Conservation (phyloP, 306 rosid species). For the Vicia villosa region DNA sequence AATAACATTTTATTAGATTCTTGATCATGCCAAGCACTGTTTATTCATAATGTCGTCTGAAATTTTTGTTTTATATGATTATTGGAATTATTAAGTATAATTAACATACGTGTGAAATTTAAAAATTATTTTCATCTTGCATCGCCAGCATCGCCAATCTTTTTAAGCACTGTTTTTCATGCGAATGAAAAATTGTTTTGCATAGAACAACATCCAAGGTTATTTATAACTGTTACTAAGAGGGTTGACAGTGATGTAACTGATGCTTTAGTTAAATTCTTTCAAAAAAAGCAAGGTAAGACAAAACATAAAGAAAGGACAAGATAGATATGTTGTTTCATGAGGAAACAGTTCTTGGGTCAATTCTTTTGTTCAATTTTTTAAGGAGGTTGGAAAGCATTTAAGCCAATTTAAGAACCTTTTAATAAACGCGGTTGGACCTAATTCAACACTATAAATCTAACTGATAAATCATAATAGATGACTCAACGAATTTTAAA, state of each 20-base stretch:
- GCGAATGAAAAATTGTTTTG: not conserved
- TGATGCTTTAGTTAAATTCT: constrained; percentile 33
- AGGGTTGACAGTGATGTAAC: constrained; percentile 29
- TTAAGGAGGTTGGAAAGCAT: constrained; percentile 18
- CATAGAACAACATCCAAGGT: not conserved
- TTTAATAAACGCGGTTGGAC: no score
- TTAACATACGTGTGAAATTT: constrained; percentile 41
- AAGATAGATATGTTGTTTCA: constrained; percentile 2
- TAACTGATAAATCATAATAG: no score
- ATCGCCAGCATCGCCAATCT: not conserved
- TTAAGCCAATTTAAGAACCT: no score
- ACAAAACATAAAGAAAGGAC: not conserved
- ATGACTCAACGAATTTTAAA: no score
- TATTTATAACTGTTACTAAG: constrained; percentile 27
- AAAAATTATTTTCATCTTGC: constrained; percentile 5
- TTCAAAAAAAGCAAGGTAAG: constrained; percentile 19
- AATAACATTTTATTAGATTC: constrained; percentile 62
- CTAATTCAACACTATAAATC: no score
- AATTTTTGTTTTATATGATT: constrained; percentile 24
- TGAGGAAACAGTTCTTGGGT: constrained; percentile 34
- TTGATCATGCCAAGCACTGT: constrained; percentile 43
- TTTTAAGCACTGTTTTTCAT: constrained; percentile 6
- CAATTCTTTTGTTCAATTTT: constrained; percentile 36
- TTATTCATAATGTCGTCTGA: constrained; percentile 7
- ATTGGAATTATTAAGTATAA: constrained; percentile 17